A percentile compares a stretch with the other conserved stretches of the same genome.
Evolutionary conservation across 106 monocot genomes (phyloP).

Genomic region (Phalaenopsis equestris): DNA sequence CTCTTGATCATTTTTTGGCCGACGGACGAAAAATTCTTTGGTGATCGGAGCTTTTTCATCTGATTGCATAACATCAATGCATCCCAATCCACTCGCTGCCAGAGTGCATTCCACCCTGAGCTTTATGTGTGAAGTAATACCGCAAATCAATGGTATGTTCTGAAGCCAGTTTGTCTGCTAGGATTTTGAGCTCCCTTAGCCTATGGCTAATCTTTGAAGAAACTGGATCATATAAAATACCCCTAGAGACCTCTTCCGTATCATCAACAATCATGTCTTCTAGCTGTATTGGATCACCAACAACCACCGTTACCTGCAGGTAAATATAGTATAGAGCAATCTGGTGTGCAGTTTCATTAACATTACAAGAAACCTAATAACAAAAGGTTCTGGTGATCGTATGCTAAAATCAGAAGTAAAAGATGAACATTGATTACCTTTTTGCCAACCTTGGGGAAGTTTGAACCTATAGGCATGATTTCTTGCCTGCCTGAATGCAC

Average conservation of each 20-base stretch:
- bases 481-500: conserved; percentile 93
- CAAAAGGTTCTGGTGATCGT: too few species aligned
- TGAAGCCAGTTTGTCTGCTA: conserved; percentile 50
- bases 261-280: conserved; percentile 55
- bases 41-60: conserved; percentile 9
- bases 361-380: too few species aligned
- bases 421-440: conserved; percentile 22
- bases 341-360: too few species aligned
- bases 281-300: too few species aligned
- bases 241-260: conserved; percentile 29
- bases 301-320: conserved; percentile 67
- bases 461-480: conserved; percentile 76
- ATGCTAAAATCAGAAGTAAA: not conserved
- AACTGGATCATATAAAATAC: conserved; percentile 56
- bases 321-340: too few species aligned
- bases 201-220: conserved; percentile 52
- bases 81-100: conserved; percentile 91
- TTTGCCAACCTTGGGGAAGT: conserved; percentile 69
- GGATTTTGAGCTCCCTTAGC: conserved; percentile 56
- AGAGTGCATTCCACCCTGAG: conserved; percentile 23
- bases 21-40: not conserved
- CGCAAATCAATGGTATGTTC: conserved; percentile 25
- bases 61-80: conserved; percentile 19
- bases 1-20: not conserved
- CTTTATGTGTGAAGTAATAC: conserved; percentile 1